Percentiles rank a stretch among this genome's conserved stretches.
Conservation (phyloP, 2,329 filamentous ascomycete species). For the Paecilomyces sp. region DNA sequence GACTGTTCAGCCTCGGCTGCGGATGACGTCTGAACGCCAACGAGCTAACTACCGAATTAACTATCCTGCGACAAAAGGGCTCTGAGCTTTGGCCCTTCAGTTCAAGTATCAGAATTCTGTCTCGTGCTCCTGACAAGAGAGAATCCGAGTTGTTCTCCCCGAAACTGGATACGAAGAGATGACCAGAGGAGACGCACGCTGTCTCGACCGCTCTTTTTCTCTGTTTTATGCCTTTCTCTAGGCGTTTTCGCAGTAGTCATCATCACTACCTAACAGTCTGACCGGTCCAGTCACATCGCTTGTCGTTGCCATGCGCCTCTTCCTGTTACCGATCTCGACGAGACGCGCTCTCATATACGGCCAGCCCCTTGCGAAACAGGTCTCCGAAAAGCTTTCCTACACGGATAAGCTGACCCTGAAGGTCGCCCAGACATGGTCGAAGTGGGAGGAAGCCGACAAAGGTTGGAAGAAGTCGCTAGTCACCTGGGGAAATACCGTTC, state of each 20-base stretch:
- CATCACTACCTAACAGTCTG: conserved; percentile 7
- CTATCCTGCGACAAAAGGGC: background rate
- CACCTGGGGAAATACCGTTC: conserved; percentile 74
- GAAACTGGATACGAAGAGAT: background rate
- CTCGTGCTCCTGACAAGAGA: background rate
- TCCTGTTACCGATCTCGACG: conserved; percentile 87
- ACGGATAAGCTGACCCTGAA: conserved; percentile 64
- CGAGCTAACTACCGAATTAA: background rate
- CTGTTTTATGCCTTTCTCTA: conserved; percentile 10
- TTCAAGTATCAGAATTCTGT: too few species aligned
- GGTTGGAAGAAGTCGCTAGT: conserved; percentile 89
- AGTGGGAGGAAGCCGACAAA: conserved; percentile 75
- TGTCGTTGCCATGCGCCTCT: conserved; percentile 68
- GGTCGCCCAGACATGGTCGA: conserved; percentile 70
- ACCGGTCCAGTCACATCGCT: conserved; percentile 1
- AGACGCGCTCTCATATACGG: conserved; percentile 88
- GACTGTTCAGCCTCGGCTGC: conserved; percentile 6
- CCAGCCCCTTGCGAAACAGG: conserved; percentile 60
- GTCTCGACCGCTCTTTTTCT: conserved; percentile 9
- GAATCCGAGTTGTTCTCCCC: background rate
- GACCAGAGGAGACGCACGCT: conserved; percentile 13
- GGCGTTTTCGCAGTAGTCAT: conserved; percentile 11
- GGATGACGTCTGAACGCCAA: conserved; percentile 17
- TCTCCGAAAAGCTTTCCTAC: conserved; percentile 48
- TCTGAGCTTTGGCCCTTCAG: background rate